Evolutionary conservation across 352 stramenopile genomes (phyloP).

Genomic region (Phytopythium boreale): DNA sequence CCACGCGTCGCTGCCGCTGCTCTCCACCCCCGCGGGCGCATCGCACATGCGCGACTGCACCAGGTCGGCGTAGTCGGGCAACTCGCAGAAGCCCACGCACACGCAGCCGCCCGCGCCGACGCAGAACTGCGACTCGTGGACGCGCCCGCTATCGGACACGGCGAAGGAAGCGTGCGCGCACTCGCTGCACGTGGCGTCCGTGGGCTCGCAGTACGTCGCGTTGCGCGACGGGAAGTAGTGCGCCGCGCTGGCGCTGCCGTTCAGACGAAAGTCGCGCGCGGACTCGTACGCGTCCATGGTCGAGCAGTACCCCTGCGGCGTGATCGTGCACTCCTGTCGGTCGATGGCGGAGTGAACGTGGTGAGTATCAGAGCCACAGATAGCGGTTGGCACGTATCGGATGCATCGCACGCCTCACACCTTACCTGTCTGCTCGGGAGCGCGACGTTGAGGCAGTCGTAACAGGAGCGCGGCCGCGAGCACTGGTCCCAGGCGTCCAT

Average conservation of each 20-base stretch:
- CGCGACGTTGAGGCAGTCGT: conserved; percentile 34
- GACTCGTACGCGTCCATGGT: conserved; percentile 26
- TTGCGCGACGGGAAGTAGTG: conserved; percentile 35
- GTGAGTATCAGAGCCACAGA: background rate
- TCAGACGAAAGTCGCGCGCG: conserved; percentile 29
- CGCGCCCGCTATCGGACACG: conserved; percentile 11
- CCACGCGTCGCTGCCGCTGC: background rate
- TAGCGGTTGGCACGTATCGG: background rate
- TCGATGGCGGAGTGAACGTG: background rate
- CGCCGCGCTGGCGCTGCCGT: conserved; percentile 14
- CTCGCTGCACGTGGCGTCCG: conserved; percentile 13
- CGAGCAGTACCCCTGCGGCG: conserved; percentile 21
- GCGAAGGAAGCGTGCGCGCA: conserved; percentile 7
- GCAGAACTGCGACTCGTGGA: conserved; percentile 29
- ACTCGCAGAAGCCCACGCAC: conserved; percentile 32
- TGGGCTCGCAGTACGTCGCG: conserved; percentile 37
- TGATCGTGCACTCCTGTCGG: conserved; percentile 23
- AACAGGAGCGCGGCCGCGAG: conserved; percentile 27
- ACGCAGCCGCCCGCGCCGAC: conserved; percentile 24
- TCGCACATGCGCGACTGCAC: conserved; percentile 11
- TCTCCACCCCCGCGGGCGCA: background rate
- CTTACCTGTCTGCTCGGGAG: conserved; percentile 12
- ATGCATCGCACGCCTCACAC: too few relatives aligned
- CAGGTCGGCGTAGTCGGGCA: conserved; percentile 18
- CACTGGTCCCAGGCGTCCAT: conserved; percentile 21